phyloP scores from a whole-genome alignment of 768 basidiomycete species.

The Tulasnella sp. region DNA sequence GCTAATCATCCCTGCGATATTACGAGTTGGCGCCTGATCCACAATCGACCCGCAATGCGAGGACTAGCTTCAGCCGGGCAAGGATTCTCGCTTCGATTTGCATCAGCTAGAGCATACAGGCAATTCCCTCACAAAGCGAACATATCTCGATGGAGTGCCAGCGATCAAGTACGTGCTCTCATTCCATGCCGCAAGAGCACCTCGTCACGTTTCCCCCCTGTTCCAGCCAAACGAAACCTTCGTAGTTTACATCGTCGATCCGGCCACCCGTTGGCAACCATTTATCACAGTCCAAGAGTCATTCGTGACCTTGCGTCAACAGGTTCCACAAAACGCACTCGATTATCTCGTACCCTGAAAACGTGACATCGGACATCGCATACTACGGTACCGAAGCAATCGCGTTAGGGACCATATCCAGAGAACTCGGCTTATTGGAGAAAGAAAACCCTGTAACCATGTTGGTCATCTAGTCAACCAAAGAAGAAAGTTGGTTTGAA shows the following conservation, averaged over 20 bases:
- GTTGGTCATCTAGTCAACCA: conserved; percentile 75
- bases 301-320: conserved; percentile 52
- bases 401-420: conserved; percentile 76
- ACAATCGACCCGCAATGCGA: conserved; percentile 44
- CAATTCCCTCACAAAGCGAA: conserved; percentile 44
- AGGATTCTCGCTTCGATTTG: conserved; percentile 73
- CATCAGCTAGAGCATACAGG: conserved; percentile 59
- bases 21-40: conserved; percentile 80
- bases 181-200: conserved; percentile 59
- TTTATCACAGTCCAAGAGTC: conserved; percentile 64
- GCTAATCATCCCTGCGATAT: conserved; percentile 63
- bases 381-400: conserved; percentile 72
- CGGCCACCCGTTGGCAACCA: conserved; percentile 73
- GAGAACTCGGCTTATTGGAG: conserved; percentile 60
- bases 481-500: conserved; percentile 77
- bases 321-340: conserved; percentile 32
- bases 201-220: conserved; percentile 78
- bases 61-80: conserved; percentile 65
- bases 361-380: conserved; percentile 34
- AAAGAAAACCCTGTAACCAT: conserved; percentile 57
- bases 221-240: conserved; percentile 63
- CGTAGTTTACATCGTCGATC: conserved; percentile 83
- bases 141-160: conserved; percentile 64
- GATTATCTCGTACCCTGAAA: conserved; percentile 53
- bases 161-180: conserved; percentile 72